These are phyloP conservation scores for Aspergillus carbonarius DNA, from an alignment of 2,329 filamentous ascomycete species.

Conservation along the genomic window DNA sequence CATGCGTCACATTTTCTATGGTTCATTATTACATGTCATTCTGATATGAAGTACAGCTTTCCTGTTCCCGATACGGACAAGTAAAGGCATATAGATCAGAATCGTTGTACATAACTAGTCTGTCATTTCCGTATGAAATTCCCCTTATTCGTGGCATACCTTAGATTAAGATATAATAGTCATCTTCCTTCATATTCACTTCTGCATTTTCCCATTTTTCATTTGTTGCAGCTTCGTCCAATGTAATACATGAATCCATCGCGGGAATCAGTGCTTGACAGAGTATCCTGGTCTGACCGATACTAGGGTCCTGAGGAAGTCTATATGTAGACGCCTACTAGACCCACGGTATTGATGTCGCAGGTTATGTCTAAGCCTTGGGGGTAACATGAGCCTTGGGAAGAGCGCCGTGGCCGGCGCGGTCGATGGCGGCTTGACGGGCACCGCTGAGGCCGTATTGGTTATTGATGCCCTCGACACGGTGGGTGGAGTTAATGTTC, in stretches of 20 bases:
- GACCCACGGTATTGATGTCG: neutral
- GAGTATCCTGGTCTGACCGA: neutral
- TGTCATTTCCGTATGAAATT: neutral
- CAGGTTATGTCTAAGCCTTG: constrained; percentile 26
- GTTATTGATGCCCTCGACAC: constrained; percentile 68
- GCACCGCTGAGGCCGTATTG: constrained; percentile 71
- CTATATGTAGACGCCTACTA: neutral
- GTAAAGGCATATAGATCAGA: constrained; percentile 16
- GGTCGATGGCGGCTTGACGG: constrained; percentile 48
- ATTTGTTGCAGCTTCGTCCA: neutral
- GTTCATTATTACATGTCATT: constrained; percentile 23
- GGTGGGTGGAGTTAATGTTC: constrained; percentile 85
- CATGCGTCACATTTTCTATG: constrained; percentile 14
- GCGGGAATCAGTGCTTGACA: neutral
- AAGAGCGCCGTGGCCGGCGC: constrained; percentile 33
- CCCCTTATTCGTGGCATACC: neutral
- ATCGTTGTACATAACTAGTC: constrained; percentile 20
- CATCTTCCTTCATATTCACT: neutral
- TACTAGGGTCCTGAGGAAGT: too few species aligned
- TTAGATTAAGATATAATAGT: neutral
- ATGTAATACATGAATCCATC: neutral
- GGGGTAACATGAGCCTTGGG: constrained; percentile 36
- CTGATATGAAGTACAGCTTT: constrained; percentile 12
- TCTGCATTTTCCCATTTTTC: neutral
- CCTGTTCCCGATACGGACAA: constrained; percentile 4